Percentiles rank a stretch among this genome's conserved stretches.
phyloP scores from a whole-genome alignment of 148 eudicot genomes.

The Camellia sinensis region DNA sequence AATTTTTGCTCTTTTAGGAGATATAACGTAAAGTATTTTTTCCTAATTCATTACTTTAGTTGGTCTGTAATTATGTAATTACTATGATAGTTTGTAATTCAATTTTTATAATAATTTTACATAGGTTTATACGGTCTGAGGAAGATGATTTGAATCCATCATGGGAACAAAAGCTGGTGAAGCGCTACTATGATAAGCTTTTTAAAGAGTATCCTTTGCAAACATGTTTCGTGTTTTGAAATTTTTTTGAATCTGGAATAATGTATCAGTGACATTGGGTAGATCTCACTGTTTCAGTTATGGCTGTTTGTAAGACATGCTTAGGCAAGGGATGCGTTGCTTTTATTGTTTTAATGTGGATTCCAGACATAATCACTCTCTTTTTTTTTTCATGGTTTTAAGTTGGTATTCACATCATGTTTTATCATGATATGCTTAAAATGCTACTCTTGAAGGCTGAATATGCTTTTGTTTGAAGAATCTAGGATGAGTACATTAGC shows the following conservation, averaged over 20 bases:
- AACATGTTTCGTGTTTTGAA: neutral
- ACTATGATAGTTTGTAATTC: neutral
- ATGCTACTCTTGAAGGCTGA: neutral
- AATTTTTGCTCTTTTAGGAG: no score
- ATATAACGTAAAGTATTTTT: no score
- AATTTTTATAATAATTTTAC: neutral
- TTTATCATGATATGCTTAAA: neutral
- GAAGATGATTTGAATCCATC: conserved; percentile 86
- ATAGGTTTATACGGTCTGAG: conserved; percentile 83
- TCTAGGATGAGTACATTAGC: neutral
- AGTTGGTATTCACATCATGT: neutral
- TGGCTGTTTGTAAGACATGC: no score
- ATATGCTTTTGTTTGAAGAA: neutral
- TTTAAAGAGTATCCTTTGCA: conserved; percentile 94
- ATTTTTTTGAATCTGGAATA: neutral
- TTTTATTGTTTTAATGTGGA: no score
- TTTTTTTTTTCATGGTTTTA: no score
- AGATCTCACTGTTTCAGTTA: no score
- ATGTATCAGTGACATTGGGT: no score
- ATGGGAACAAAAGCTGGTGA: conserved; percentile 96
- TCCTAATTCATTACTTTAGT: no score
- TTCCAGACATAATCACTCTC: no score
- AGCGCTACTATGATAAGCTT: conserved; percentile 93
- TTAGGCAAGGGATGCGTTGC: no score
- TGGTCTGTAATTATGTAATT: neutral